Evolutionary conservation across 768 basidiomycete genomes (phyloP).

Genomic region (Lepiota subincarnata): DNA sequence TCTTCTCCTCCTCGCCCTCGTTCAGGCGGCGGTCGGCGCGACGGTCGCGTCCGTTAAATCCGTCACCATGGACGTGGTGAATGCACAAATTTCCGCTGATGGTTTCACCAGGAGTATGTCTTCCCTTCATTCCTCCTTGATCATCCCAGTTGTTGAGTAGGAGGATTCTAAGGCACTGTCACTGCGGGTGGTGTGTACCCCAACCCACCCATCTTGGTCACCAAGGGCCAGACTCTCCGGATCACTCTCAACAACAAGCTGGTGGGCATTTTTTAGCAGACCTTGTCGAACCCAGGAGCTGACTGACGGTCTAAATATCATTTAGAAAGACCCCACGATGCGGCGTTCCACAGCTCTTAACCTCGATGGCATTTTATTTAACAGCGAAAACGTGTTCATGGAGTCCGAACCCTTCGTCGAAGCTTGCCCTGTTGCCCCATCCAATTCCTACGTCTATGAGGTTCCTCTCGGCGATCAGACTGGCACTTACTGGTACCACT

Average conservation of each 20-base stretch:
- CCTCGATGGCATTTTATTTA: constrained; percentile 36
- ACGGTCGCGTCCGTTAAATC: constrained; percentile 1
- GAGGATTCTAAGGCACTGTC: constrained; percentile 17
- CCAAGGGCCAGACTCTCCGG: constrained; percentile 19
- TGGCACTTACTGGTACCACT: constrained; percentile 24
- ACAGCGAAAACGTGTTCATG: constrained; percentile 15
- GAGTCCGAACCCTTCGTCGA: constrained; percentile 26
- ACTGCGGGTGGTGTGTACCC: constrained; percentile 25
- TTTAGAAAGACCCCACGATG: constrained; percentile 46
- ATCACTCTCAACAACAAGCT: neutral
- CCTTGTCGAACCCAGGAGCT: constrained; percentile 34
- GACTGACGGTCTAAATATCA: constrained; percentile 40
- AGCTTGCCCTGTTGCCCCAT: constrained; percentile 44
- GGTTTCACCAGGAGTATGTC: constrained; percentile 26
- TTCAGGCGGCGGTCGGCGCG: constrained; percentile 23
- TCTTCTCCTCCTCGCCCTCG: constrained; percentile 7
- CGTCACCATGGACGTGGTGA: constrained; percentile 32
- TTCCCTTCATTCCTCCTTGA: neutral
- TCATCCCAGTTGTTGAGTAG: neutral
- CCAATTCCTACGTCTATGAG: constrained; percentile 38
- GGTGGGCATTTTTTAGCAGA: constrained; percentile 30
- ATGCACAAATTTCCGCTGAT: constrained; percentile 38
- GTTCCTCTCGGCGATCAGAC: constrained; percentile 25
- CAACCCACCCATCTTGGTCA: constrained; percentile 25
- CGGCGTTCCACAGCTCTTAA: constrained; percentile 30